Percentiles rank a stretch among this genome's conserved stretches.
Evolutionary conservation across 495 filamentous ascomycete genomes (phyloP).

Genomic region (Cairneyella variabilis): DNA sequence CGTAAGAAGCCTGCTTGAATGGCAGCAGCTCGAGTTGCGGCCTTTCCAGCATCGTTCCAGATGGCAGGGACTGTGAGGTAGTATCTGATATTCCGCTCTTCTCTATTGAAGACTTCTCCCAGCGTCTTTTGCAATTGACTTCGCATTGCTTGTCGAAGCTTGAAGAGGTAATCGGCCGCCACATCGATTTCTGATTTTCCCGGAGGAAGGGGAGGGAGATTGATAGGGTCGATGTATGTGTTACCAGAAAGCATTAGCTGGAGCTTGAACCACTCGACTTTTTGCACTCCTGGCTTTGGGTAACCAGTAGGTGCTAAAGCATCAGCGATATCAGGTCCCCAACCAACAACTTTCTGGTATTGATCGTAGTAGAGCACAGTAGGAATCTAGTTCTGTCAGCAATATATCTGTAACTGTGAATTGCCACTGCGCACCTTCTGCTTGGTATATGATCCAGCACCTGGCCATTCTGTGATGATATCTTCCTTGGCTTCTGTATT

Average conservation of each 20-base stretch:
- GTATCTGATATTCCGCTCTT: slow-evolving; percentile 71
- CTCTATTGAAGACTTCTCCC: slow-evolving; percentile 71
- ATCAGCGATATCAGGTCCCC: slow-evolving; percentile 74
- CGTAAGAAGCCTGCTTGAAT: slow-evolving; percentile 73
- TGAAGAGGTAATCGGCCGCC: slow-evolving; percentile 73
- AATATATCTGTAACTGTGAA: neutral
- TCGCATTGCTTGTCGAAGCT: slow-evolving; percentile 70
- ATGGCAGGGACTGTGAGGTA: slow-evolving; percentile 72
- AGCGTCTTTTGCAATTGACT: slow-evolving; percentile 72
- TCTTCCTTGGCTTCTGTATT: slow-evolving; percentile 76
- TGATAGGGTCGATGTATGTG: slow-evolving; percentile 77
- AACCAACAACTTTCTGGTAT: slow-evolving; percentile 73
- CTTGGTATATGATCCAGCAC: slow-evolving; percentile 70
- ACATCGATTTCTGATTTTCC: slow-evolving; percentile 78
- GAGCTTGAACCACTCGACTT: slow-evolving; percentile 78
- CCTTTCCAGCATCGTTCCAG: slow-evolving; percentile 75
- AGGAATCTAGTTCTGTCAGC: slow-evolving; percentile 53
- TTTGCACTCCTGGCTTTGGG: slow-evolving; percentile 71
- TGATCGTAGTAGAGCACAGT: slow-evolving; percentile 75
- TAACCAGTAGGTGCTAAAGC: slow-evolving; percentile 70
- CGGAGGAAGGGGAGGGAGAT: slow-evolving; percentile 68
- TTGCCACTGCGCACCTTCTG: slow-evolving; percentile 55
- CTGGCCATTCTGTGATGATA: slow-evolving; percentile 76
- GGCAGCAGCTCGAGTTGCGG: slow-evolving; percentile 65
- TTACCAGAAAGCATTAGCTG: slow-evolving; percentile 76